phyloP scores from a whole-genome alignment of 208 protist species.

The Leishmania tarentolae region DNA sequence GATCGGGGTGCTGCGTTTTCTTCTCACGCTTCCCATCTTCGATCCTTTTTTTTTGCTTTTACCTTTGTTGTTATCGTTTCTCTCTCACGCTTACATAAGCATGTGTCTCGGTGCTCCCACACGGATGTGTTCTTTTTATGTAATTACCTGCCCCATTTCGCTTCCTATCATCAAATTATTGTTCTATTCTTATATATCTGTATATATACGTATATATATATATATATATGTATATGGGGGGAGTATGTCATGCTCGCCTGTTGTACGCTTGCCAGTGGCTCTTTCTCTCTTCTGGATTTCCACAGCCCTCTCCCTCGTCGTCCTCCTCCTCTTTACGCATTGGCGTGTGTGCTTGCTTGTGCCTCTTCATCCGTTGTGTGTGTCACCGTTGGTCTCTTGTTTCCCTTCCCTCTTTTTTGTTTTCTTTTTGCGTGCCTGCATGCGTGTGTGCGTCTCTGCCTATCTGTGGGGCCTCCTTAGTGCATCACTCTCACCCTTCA shows the following conservation, averaged over 20 bases:
- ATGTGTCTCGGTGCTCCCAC: background rate
- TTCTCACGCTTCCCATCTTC: background rate
- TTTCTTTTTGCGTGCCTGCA: background rate
- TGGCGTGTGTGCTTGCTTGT: background rate
- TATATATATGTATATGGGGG: too few species aligned
- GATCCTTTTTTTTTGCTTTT: background rate
- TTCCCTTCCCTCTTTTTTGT: background rate
- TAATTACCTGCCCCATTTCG: background rate
- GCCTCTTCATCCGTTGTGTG: background rate
- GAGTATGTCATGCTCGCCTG: background rate
- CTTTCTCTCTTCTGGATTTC: constrained; percentile 13
- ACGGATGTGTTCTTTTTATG: background rate
- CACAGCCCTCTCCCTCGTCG: too few species aligned
- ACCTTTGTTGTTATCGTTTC: too few species aligned
- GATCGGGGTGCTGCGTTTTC: background rate
- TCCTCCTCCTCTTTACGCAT: background rate
- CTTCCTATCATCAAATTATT: background rate
- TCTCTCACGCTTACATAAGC: background rate
- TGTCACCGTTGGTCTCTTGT: background rate
- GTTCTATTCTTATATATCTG: background rate
- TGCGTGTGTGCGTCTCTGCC: background rate
- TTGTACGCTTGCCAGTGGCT: background rate
- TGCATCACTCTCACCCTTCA: background rate
- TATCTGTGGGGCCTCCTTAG: background rate
- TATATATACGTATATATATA: too few species aligned